These are phyloP conservation scores for Sclerotiophoma versabilis DNA, from an alignment of 2,329 filamentous ascomycete species.

Conservation along the genomic window DNA sequence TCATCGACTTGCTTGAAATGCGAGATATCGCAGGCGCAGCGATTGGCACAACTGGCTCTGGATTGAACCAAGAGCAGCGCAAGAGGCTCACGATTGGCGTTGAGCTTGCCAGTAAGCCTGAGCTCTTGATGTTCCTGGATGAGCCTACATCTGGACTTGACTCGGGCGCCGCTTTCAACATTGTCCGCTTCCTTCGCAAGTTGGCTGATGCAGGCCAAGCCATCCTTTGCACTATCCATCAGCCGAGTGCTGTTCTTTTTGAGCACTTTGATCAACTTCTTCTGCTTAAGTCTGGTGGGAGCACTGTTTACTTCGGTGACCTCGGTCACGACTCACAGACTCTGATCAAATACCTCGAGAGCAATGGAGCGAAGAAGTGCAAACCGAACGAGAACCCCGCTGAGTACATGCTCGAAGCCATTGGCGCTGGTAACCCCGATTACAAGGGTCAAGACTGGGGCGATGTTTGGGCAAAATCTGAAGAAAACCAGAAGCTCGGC, in stretches of 20 bases:
- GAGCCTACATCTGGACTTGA: constrained; percentile 79
- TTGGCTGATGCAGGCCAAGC: constrained; percentile 71
- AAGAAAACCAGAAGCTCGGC: constrained; percentile 48
- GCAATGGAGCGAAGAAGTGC: constrained; percentile 62
- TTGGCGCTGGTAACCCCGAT: constrained; percentile 52
- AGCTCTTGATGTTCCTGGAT: constrained; percentile 77
- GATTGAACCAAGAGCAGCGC: constrained; percentile 67
- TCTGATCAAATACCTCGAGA: constrained; percentile 59
- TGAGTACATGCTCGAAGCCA: constrained; percentile 59
- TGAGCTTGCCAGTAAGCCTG: constrained; percentile 69
- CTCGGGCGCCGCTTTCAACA: constrained; percentile 71
- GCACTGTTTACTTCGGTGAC: constrained; percentile 72
- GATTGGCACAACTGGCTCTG: constrained; percentile 62
- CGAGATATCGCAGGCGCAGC: constrained; percentile 70
- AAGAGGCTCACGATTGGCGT: constrained; percentile 71
- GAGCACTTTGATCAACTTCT: constrained; percentile 71
- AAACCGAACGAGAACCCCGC: constrained; percentile 62
- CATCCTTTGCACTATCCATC: constrained; percentile 73
- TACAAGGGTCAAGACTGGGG: constrained; percentile 57
- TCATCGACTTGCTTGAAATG: constrained; percentile 69
- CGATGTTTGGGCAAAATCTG: constrained; percentile 53
- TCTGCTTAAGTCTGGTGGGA: constrained; percentile 69
- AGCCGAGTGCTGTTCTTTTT: constrained; percentile 72
- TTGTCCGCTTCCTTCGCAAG: constrained; percentile 70
- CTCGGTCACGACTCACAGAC: constrained; percentile 53